A percentile compares a stretch with the other conserved stretches of the same genome.
Conservation (phyloP, 371 early-diverging fungal genomes). For the Batrachochytrium dendrobatidis region DNA sequence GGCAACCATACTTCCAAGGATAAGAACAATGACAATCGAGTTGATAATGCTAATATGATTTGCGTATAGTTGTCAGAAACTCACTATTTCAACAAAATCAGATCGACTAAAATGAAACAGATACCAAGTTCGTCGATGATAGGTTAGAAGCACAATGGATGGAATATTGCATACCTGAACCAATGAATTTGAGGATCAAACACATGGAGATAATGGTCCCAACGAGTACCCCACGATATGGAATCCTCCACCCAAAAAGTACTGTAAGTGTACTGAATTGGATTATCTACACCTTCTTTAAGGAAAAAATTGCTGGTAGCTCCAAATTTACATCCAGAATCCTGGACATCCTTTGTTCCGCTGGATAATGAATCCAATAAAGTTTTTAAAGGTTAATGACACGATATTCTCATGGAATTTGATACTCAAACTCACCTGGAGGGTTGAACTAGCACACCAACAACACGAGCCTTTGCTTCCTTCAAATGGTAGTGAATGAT, state of each 20-base stretch:
- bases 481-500: slow-evolving; percentile 67
- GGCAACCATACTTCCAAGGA: slow-evolving; percentile 77
- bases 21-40: slow-evolving; percentile 73
- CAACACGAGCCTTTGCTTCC: slow-evolving; percentile 62
- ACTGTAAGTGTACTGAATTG: slow-evolving; percentile 71
- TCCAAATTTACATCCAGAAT: background rate
- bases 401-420: no score
- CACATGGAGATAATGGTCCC: slow-evolving; percentile 80
- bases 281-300: slow-evolving; percentile 33
- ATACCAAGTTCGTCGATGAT: no score
- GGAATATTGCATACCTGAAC: slow-evolving; percentile 33
- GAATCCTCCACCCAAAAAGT: slow-evolving; percentile 58
- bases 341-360: background rate
- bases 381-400: background rate
- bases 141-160: no score
- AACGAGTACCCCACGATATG: slow-evolving; percentile 82
- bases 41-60: slow-evolving; percentile 57
- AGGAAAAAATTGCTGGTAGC: slow-evolving; percentile 34
- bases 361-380: background rate
- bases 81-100: slow-evolving; percentile 36
- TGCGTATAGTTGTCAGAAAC: slow-evolving; percentile 13
- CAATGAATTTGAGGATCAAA: slow-evolving; percentile 75
- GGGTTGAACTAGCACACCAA: slow-evolving; percentile 76
- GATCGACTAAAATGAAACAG: no score
- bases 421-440: slow-evolving; percentile 39